phyloP scores from a whole-genome alignment of 23 red algal species.

The Gracilaria vermiculophylla region DNA sequence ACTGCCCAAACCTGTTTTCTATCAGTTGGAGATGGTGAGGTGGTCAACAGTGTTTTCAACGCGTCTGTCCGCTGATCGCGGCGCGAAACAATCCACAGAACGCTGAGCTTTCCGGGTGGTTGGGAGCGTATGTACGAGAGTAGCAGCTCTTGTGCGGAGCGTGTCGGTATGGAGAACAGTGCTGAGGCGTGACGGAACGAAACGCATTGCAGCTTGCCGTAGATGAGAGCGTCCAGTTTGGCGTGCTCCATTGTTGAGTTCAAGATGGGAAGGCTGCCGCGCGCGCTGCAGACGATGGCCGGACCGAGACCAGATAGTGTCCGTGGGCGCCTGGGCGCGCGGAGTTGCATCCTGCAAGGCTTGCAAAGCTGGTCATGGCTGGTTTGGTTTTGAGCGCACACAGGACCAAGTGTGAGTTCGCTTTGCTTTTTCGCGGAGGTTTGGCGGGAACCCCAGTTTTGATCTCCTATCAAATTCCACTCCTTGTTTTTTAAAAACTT shows the following conservation, averaged over 20 bases:
- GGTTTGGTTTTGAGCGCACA: no score
- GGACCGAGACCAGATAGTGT: no score
- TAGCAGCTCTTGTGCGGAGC: constrained; percentile 15
- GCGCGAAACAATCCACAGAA: not conserved
- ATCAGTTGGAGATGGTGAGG: not conserved
- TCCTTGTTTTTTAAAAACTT: no score
- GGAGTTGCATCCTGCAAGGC: no score
- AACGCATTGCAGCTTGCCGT: constrained; percentile 22
- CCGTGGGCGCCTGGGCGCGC: no score
- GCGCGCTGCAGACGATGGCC: no score
- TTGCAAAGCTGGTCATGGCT: no score
- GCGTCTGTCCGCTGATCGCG: not conserved
- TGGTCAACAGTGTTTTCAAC: not conserved
- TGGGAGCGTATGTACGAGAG: not conserved
- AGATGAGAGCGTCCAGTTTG: constrained; percentile 4
- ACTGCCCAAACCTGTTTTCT: constrained; percentile 25
- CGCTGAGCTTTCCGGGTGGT: not conserved
- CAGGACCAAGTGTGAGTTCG: no score
- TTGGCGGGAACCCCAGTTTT: no score
- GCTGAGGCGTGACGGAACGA: constrained; percentile 28
- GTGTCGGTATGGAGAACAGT: not conserved
- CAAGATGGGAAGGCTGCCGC: no score
- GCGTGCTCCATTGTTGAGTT: constrained; percentile 1
- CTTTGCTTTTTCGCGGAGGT: no score
- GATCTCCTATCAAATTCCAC: no score